Evolutionary conservation across 139 green algal species (phyloP), one percentile per base, ranked within the genome.

Genomic region (Picochlorum sp.): DNA sequence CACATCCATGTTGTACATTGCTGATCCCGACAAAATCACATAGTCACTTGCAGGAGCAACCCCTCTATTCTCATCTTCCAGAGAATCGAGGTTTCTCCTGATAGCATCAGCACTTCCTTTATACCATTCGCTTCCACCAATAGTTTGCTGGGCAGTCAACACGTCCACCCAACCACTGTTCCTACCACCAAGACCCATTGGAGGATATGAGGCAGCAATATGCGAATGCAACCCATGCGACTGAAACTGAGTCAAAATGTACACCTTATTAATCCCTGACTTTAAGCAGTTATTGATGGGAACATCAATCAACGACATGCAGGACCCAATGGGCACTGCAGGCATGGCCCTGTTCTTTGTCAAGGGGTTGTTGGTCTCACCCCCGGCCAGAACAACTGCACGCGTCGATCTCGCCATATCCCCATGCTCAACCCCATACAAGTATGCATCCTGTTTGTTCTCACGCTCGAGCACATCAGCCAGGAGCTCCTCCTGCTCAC

Each of bases 171-270:
- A 85, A 31, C 69, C 65, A 30, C 60, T 41, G 55, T 66, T 45
- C 4, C 66, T 66, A 14, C 55, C 59, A 5, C 71, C 79, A 60
- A 85, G 79, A 10, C 66, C 60, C 6, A 66, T 56, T 30, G 79
- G 79, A 14, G 79, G 79, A 62, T 85, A 85, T 45, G 34, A 66
- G 4, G 44, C 52, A 26, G 62, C 56, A 34, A 85, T 72, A 60
- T 85, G 76, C 21, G 68, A 74, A 59, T 85, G 83, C 2, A 85
- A 66, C 3, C 44, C 65, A 66, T 81, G 70, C n/a, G 65, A 77
- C 51, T 85, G 79, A 69, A 81, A 85, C 66, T 85, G 79, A 11
- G 79, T 85, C 47, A 85, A 63, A 26, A 85, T 77, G 44, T 83
- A 83, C 66, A 85, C 76, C 38, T 84, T 84, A 66, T 84, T 85